Conservation (phyloP, 2,329 filamentous ascomycete genomes). For the Annulohypoxylon truncatum region DNA sequence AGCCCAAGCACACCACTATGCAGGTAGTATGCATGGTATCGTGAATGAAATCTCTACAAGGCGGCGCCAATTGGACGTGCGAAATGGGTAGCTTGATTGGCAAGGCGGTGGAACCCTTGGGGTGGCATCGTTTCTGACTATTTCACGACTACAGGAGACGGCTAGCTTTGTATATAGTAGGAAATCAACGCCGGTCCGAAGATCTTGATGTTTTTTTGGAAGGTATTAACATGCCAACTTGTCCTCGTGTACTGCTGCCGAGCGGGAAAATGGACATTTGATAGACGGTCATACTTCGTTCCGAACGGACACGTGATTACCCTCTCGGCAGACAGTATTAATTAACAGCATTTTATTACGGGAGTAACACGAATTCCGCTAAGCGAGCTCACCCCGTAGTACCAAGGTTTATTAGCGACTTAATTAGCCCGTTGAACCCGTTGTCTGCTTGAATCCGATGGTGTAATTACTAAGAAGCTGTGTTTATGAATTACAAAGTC, state of each 20-base stretch:
- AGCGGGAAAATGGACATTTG: conserved; percentile 1
- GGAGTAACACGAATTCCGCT: not conserved
- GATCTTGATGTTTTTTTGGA: conserved; percentile 15
- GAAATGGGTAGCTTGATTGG: not conserved
- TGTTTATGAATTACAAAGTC: conserved; percentile 14
- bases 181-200: conserved; percentile 17
- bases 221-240: conserved; percentile 12
- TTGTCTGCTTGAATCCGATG: conserved; percentile 21
- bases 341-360: not conserved
- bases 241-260: conserved; percentile 7
- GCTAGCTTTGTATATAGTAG: not conserved
- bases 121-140: conserved; percentile 27
- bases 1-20: conserved; percentile 29
- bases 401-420: not conserved
- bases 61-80: conserved; percentile 13
- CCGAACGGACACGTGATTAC: conserved; percentile 16
- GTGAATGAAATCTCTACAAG: conserved; percentile 24
- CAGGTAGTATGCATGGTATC: conserved; percentile 20
- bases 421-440: not conserved
- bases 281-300: not conserved
- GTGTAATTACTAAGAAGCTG: not conserved
- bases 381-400: conserved; percentile 5
- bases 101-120: conserved; percentile 22
- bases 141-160: not conserved
- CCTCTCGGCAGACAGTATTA: not conserved